Evolutionary conservation across 2,329 filamentous ascomycete species (phyloP).

Genomic region (Blumeria hordei): DNA sequence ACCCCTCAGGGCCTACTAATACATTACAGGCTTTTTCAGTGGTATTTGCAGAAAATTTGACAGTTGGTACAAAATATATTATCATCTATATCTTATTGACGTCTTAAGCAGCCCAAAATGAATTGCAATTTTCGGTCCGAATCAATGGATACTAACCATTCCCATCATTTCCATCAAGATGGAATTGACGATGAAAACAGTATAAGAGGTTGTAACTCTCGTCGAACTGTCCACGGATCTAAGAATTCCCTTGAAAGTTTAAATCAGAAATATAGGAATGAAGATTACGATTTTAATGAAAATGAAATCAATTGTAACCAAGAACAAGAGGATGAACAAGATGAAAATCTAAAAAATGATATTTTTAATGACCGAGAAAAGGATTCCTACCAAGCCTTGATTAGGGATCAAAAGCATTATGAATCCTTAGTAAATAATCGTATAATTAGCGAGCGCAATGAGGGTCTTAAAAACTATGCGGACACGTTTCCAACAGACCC

Average conservation of each 20-base stretch:
- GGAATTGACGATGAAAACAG: neutral
- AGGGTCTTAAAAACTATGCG: neutral
- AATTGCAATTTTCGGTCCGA: neutral
- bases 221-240: no score
- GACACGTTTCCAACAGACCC: constrained; percentile 1
- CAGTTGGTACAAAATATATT: no score
- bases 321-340: neutral
- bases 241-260: no score
- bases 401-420: constrained; percentile 1
- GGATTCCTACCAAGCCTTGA: neutral
- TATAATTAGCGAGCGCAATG: neutral
- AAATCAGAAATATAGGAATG: no score
- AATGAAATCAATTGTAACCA: neutral
- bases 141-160: neutral
- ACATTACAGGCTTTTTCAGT: no score
- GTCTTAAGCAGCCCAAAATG: neutral
- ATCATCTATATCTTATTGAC: no score
- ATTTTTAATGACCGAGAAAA: neutral
- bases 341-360: neutral
- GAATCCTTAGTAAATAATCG: neutral
- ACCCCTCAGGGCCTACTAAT: no score
- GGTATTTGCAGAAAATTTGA: no score
- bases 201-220: no score
- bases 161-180: neutral
- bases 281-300: neutral